Base-by-base conservation (phyloP, 495 filamentous ascomycete genomes). In the Podospora pseudoanserina region DNA sequence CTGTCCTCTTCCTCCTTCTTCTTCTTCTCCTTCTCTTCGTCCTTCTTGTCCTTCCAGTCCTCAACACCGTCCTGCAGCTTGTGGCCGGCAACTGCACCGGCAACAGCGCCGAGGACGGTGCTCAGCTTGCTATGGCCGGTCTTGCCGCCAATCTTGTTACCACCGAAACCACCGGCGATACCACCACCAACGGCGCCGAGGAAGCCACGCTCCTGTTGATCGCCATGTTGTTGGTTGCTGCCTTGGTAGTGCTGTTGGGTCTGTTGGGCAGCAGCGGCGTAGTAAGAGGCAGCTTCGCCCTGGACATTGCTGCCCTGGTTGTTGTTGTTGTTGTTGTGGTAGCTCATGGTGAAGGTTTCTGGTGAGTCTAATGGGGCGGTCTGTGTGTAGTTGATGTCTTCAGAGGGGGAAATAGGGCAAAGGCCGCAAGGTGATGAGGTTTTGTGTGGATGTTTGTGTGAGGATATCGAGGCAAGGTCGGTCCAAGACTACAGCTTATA, bases 21-120 rank as follows among this genome's bases (percentile, higher is more conserved):
- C 59, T 73, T 64, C 73, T 63, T 44, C 60, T 72, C 54, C 71
- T 72, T 77, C 65, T 78, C 70, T 54, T 79, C 76, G 60, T 79
- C 71, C 18, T 72, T 74, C 68, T 75, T 77, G 68, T 80, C 75
- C 62, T 77, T 77, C 73, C 77, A 77, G 57, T 78, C 76, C 2
- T 71, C 70, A 16, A 76, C 72, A 44, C 71, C 77, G 70, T 80
- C 78, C 68, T 80, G 71, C 49, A 79, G 57, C 60, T 80, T 80
- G 65, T 78, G 76, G 0, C 78, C 78, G 1, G 77, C 78, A 26
- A 80, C 59, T 28, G 78, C 78, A 20, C 78, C 78, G 15, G 68
- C 78, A 16, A 80, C 60, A 13, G 70, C 77, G 16, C 78, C 78
- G 27, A 80, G 67, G 20, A 77, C 58, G 26, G 72, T 73, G 60